phyloP scores from a whole-genome alignment of 768 basidiomycete genomes.

The Mycena galericulata region DNA sequence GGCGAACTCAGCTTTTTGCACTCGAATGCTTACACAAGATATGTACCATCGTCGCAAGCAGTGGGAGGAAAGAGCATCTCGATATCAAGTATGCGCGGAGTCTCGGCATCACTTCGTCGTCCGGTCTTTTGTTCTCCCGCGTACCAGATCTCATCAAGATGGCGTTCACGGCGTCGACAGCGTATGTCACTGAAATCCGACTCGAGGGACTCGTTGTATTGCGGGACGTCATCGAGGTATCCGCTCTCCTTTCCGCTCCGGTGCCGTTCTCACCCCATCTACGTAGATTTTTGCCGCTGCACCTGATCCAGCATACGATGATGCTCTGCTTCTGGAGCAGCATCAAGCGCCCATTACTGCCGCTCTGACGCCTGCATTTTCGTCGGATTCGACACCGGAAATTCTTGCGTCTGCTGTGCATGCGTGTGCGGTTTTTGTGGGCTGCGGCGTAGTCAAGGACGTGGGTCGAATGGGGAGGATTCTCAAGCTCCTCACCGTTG shows the following conservation, averaged over 20 bases:
- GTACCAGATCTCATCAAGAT: conserved; percentile 96
- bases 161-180: conserved; percentile 97
- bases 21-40: conserved; percentile 93
- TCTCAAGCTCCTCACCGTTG: conserved; percentile 86
- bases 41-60: conserved; percentile 77
- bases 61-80: conserved; percentile 86
- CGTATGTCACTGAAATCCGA: conserved; percentile 95
- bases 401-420: conserved; percentile 93
- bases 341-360: conserved; percentile 99
- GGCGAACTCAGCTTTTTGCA: conserved; percentile 97
- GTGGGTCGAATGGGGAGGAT: conserved; percentile 94
- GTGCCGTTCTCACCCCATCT: conserved; percentile 15
- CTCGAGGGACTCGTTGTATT: conserved; percentile 91
- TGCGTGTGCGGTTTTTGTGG: conserved; percentile 95
- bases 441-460: conserved; percentile 94
- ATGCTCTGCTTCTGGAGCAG: conserved; percentile 91
- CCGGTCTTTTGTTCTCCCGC: conserved; percentile 82
- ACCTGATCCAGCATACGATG: conserved; percentile 94
- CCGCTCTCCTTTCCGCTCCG: conserved; percentile 18
- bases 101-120: conserved; percentile 65
- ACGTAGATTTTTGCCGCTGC: conserved; percentile 85
- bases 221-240: conserved; percentile 91
- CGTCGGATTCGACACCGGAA: conserved; percentile 94
- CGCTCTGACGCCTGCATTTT: conserved; percentile 96
- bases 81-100: conserved; percentile 78